Conservation (phyloP, 495 filamentous ascomycete species). For the Aspergillus kassunensis region DNA sequence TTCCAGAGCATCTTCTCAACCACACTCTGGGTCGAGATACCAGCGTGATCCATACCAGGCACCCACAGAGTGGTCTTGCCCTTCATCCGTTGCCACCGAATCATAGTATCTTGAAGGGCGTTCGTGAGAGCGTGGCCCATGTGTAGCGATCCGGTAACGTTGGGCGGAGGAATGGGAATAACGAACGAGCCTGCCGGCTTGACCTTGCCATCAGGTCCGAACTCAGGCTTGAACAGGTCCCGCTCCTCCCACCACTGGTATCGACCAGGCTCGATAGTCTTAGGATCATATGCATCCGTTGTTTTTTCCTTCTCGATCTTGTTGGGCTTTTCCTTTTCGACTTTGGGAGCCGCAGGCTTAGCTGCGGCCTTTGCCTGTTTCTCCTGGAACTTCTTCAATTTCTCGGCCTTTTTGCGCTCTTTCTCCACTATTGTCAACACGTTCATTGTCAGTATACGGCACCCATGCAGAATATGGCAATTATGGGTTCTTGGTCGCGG, state of each 20-base stretch:
- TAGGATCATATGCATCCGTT: conserved; percentile 54
- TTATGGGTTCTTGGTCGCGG: not conserved
- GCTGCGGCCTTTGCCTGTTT: conserved; percentile 49
- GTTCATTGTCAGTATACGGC: conserved; percentile 16
- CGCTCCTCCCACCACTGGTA: conserved; percentile 60
- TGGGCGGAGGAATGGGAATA: conserved; percentile 72
- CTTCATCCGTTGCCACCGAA: conserved; percentile 64
- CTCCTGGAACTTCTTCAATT: conserved; percentile 56
- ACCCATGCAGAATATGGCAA: not conserved
- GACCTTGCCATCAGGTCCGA: conserved; percentile 58
- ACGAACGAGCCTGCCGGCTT: conserved; percentile 68
- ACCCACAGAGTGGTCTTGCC: conserved; percentile 67
- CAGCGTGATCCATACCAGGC: conserved; percentile 73
- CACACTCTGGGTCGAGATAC: conserved; percentile 72
- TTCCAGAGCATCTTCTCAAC: conserved; percentile 75
- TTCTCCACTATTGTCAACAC: conserved; percentile 40
- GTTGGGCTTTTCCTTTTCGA: conserved; percentile 46
- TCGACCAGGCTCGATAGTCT: conserved; percentile 52
- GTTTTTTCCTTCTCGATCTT: conserved; percentile 53
- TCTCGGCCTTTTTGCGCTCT: conserved; percentile 58
- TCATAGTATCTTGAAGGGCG: conserved; percentile 70
- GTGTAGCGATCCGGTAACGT: conserved; percentile 68
- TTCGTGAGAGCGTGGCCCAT: conserved; percentile 67
- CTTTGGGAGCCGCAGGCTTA: conserved; percentile 44
- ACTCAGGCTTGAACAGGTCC: conserved; percentile 71